phyloP scores from a whole-genome alignment of 352 stramenopile genomes.

The Thraustotheca clavata region DNA sequence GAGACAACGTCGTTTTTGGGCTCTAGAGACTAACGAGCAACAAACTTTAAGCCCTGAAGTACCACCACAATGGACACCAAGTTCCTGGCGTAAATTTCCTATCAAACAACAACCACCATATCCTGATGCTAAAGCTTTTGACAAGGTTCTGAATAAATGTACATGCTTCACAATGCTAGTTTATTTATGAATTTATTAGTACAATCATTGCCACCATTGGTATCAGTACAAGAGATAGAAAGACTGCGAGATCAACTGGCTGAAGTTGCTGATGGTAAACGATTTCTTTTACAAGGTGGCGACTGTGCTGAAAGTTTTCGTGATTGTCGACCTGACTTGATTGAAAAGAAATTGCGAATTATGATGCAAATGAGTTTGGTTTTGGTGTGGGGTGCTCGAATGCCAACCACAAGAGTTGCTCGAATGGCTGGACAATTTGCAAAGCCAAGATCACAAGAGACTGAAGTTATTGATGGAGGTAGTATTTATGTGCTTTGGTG shows the following conservation, averaged over 20 bases:
- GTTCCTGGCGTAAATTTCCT: slow-evolving; percentile 67
- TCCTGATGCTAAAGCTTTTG: slow-evolving; percentile 57
- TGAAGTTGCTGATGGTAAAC: slow-evolving; percentile 91
- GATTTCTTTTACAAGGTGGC: slow-evolving; percentile 97
- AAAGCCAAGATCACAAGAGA: slow-evolving; percentile 94
- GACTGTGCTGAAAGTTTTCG: slow-evolving; percentile 98
- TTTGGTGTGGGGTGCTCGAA: slow-evolving; percentile 94
- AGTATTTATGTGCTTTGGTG: slow-evolving; percentile 5
- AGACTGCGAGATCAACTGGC: slow-evolving; percentile 85
- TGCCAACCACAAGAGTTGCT: slow-evolving; percentile 94
- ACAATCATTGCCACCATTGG: slow-evolving; percentile 79
- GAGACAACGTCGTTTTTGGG: background rate
- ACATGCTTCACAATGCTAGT: slow-evolving; percentile 28
- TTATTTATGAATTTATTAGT: slow-evolving; percentile 36
- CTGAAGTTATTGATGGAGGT: slow-evolving; percentile 89
- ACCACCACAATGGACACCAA: slow-evolving; percentile 38
- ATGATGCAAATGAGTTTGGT: slow-evolving; percentile 97
- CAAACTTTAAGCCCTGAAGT: background rate
- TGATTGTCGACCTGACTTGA: slow-evolving; percentile 77
- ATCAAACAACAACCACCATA: slow-evolving; percentile 80
- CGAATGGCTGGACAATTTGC: slow-evolving; percentile 98
- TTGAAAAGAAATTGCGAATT: slow-evolving; percentile 91
- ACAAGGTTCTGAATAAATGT: slow-evolving; percentile 60
- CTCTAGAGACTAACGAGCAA: background rate
- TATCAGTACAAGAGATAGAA: slow-evolving; percentile 95